Evolutionary conservation across 345 rosid genomes (phyloP), one percentile per base, ranked within the genome.

Genomic region (Lepidium sativum): DNA sequence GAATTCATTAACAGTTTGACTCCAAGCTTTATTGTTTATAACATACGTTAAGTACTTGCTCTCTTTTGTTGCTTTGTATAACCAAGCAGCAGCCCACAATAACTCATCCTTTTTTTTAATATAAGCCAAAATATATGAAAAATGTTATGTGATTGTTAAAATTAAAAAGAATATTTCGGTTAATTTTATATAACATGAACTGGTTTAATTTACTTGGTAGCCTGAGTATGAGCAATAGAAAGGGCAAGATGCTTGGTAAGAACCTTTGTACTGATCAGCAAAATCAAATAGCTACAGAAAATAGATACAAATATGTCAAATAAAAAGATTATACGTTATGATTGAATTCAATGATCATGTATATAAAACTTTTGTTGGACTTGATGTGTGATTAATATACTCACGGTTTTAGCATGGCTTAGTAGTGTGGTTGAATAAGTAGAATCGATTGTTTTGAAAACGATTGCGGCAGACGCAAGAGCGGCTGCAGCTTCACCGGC

Each of bases 401-500:
- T 73, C 56, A 88, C 95, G 27, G 83, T 75, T 80, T 68, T 66
- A 6, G 98, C 78, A 31, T 84, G 80, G 38, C 10, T 68, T 51
- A 88, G 72, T 18, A 92, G 84, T 15, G 15, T 79, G 2, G 78
- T 35, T 33, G 98, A 85, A 65, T 88, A 92, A 16, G 13, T 56
- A 45, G 83, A 49, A 52, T 92, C n/a, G n/a, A n/a, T n/a, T n/a
- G 63, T 0, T 68, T 82, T 76, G 54, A 89, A 89, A 68, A 80
- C 89, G 45, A 85, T 16, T 1, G 89, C 75, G 73, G 96, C 92
- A n/a, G 96, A 82, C 55, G 98, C 71, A 32, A 89, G 89, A 59
- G 95, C 90, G 8, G 98, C 98, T 0, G 98, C 87, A 0, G 96
- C 96, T 62, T 92, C 96, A 23, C 83, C 87, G 0, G 96, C 92